Conservation (phyloP, 371 early-diverging fungal species). For the Umbelopsis sp. region DNA sequence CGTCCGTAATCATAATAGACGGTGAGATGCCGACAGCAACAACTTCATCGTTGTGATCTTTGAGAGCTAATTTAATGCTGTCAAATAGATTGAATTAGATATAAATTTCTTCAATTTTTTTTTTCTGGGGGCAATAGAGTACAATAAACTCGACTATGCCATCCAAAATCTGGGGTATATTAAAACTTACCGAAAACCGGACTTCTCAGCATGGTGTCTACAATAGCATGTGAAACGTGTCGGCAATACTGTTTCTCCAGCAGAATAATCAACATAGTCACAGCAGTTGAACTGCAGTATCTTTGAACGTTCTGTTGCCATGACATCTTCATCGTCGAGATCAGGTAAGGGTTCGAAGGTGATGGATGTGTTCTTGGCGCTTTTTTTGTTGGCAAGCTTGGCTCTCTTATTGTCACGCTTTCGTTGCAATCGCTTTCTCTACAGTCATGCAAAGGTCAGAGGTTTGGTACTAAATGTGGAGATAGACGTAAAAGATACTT, state of each 20-base stretch:
- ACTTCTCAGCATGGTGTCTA: slow-evolving; percentile 86
- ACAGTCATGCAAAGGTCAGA: slow-evolving; percentile 18
- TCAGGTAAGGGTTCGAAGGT: slow-evolving; percentile 49
- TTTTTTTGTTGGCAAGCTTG: slow-evolving; percentile 53
- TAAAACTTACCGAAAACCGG: slow-evolving; percentile 71
- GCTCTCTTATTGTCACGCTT: slow-evolving; percentile 60
- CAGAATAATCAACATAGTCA: slow-evolving; percentile 72
- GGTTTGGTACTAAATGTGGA: no score
- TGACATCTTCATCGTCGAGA: slow-evolving; percentile 44
- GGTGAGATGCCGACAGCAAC: slow-evolving; percentile 79
- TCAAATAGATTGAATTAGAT: no score
- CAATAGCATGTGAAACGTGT: slow-evolving; percentile 85
- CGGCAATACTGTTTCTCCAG: slow-evolving; percentile 78
- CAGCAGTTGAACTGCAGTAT: slow-evolving; percentile 74
- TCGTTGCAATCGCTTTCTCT: slow-evolving; percentile 57
- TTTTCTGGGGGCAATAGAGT: no score
- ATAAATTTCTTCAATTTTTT: no score
- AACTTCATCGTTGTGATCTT: slow-evolving; percentile 58
- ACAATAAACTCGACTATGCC: no score
- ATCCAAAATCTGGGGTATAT: neutral
- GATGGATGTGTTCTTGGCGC: slow-evolving; percentile 50
- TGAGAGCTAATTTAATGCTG: slow-evolving; percentile 60
- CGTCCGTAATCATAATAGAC: slow-evolving; percentile 92
- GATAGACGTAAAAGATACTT: neutral
- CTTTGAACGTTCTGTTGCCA: slow-evolving; percentile 55